These are phyloP conservation scores for Penicillium sclerotiorum DNA, from an alignment of 2,329 filamentous ascomycete genomes.

Conservation along the genomic window DNA sequence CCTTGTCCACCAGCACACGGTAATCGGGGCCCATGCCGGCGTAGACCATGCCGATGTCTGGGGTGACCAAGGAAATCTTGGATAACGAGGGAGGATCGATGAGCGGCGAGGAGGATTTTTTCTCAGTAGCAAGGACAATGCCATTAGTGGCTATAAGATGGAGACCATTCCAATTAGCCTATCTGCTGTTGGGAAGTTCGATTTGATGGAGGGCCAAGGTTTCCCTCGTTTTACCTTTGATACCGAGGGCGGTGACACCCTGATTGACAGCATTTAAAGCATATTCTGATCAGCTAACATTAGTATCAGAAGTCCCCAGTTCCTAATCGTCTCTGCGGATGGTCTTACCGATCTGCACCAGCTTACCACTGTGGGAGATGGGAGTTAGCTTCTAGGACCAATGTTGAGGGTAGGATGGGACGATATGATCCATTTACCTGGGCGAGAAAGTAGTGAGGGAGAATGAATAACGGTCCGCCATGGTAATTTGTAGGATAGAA, in stretches of 20 bases:
- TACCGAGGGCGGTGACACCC: constrained; percentile 95
- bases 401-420: constrained; percentile 12
- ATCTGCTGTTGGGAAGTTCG: neutral
- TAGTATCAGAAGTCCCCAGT: neutral
- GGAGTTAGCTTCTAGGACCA: constrained; percentile 46
- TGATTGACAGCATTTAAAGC: constrained; percentile 98
- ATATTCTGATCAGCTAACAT: constrained; percentile 70
- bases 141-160: constrained; percentile 80
- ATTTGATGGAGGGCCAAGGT: neutral
- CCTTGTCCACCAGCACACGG: constrained; percentile 94
- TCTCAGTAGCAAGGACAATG: constrained; percentile 97
- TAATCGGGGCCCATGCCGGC: constrained; percentile 99
- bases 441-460: constrained; percentile 99
- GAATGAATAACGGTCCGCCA: constrained; percentile 99
- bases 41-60: constrained; percentile 99
- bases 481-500: constrained; percentile 45
- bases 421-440: constrained; percentile 60
- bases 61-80: constrained; percentile 97
- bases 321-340: neutral
- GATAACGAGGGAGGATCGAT: constrained; percentile 93
- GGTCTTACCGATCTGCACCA: constrained; percentile 88
- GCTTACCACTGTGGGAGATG: constrained; percentile 74
- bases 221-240: constrained; percentile 77
- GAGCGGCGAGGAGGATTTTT: constrained; percentile 97
- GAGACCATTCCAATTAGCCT: constrained; percentile 12